Percentiles rank a stretch among this genome's conserved stretches.
These are phyloP conservation scores for Thalia dealbata DNA, from an alignment of 176 grass and related monocot species.

Conservation along the genomic window DNA sequence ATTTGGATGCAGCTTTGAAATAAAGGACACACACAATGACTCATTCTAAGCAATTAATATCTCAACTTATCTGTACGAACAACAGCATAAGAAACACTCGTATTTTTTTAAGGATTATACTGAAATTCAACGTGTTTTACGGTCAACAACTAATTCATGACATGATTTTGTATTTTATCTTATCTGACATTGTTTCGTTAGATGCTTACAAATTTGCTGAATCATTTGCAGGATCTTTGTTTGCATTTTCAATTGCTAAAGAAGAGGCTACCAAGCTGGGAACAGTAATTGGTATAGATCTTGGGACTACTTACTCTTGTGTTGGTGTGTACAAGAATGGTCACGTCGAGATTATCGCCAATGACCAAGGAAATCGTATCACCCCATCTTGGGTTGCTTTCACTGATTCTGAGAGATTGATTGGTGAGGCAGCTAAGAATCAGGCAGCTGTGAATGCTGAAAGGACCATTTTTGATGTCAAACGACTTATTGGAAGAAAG, in stretches of 20 bases:
- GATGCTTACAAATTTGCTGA: not conserved
- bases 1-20: not conserved
- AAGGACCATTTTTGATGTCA: constrained; percentile 55
- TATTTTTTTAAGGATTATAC: not conserved
- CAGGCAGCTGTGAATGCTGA: constrained; percentile 51
- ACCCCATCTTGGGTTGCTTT: constrained; percentile 72
- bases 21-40: not conserved
- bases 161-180: not conserved
- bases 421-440: constrained; percentile 79
- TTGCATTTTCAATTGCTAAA: constrained; percentile 32
- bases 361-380: constrained; percentile 49
- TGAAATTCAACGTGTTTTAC: not conserved
- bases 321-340: constrained; percentile 49
- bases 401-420: constrained; percentile 57
- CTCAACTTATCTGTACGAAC: not conserved
- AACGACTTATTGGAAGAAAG: constrained; percentile 48
- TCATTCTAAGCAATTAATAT: too few species aligned
- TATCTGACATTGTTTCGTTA: not conserved
- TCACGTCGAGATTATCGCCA: constrained; percentile 47
- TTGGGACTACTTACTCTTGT: constrained; percentile 45
- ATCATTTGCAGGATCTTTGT: constrained; percentile 24
- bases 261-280: constrained; percentile 38
- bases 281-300: constrained; percentile 28
- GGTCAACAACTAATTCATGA: not conserved
- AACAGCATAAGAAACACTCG: not conserved